Evolutionary conservation across 2,329 filamentous ascomycete genomes (phyloP).

Genomic region (Calcarisporium arbuscula): DNA sequence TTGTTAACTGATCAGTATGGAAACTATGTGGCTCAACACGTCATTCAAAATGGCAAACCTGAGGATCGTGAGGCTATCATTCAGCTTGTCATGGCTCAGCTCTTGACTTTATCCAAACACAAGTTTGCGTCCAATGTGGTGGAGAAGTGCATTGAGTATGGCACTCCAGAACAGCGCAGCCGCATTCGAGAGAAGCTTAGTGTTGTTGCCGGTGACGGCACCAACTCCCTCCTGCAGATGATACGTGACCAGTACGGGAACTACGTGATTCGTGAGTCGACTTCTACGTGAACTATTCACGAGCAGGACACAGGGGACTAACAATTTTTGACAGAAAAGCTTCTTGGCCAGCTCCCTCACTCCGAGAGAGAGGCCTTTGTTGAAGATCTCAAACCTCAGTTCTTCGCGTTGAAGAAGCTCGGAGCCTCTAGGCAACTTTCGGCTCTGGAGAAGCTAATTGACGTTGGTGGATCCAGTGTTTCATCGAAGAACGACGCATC

Average conservation of each 20-base stretch:
- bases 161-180: conserved; percentile 61
- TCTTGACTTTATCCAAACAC: conserved; percentile 78
- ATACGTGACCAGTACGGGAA: conserved; percentile 93
- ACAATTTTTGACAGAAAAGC: conserved; percentile 57
- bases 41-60: conserved; percentile 70
- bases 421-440: conserved; percentile 56
- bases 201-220: conserved; percentile 54
- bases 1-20: conserved; percentile 85
- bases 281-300: conserved; percentile 17
- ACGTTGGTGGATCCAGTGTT: conserved; percentile 17
- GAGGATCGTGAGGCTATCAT: conserved; percentile 71
- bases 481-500: conserved; percentile 20
- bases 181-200: conserved; percentile 62
- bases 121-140: conserved; percentile 98
- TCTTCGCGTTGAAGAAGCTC: conserved; percentile 56
- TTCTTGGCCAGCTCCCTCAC: conserved; percentile 59
- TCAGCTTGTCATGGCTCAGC: conserved; percentile 61
- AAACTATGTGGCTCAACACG: conserved; percentile 93
- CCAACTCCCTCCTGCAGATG: conserved; percentile 64
- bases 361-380: conserved; percentile 53
- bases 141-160: conserved; percentile 78
- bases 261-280: conserved; percentile 82
- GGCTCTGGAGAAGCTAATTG: conserved; percentile 28
- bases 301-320: conserved; percentile 10
- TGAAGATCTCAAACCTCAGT: conserved; percentile 56